Conservation (phyloP, 345 rosid species). For the Sisymbrium altissimum region DNA sequence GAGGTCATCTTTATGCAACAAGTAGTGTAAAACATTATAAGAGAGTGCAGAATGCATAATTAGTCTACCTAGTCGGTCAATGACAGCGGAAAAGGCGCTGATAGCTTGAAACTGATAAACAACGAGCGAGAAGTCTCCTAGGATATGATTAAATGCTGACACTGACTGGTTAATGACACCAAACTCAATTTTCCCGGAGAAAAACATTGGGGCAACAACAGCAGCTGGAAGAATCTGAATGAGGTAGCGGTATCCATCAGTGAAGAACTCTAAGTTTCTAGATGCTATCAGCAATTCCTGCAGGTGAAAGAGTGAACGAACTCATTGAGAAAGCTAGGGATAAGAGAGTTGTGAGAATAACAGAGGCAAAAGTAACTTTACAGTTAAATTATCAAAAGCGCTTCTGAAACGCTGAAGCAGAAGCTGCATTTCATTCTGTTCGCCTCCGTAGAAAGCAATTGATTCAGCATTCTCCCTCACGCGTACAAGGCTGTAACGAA, state of each 20-base stretch:
- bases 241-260: slow-evolving; percentile 89
- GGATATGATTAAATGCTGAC: slow-evolving; percentile 94
- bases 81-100: slow-evolving; percentile 96
- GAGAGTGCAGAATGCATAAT: slow-evolving; percentile 14
- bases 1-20: slow-evolving; percentile 9
- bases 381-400: slow-evolving; percentile 84
- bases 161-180: slow-evolving; percentile 97
- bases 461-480: slow-evolving; percentile 98
- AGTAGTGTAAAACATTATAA: background rate
- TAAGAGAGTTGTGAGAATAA: background rate
- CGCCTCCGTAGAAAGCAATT: slow-evolving; percentile 92
- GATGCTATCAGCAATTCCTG: slow-evolving; percentile 92
- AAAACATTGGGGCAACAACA: slow-evolving; percentile 96
- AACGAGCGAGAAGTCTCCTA: slow-evolving; percentile 89
- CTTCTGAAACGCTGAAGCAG: slow-evolving; percentile 82
- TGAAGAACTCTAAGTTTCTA: slow-evolving; percentile 95
- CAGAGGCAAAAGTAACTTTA: slow-evolving; percentile 24
- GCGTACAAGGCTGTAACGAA: slow-evolving; percentile 93
- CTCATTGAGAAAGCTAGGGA: slow-evolving; percentile 6
- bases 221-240: slow-evolving; percentile 99
- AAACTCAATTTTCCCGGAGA: slow-evolving; percentile 96
- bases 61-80: slow-evolving; percentile 84
- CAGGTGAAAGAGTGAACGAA: slow-evolving; percentile 21
- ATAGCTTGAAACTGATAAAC: slow-evolving; percentile 95
- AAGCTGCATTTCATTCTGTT: slow-evolving; percentile 84